Conservation (phyloP, 2,329 filamentous ascomycete genomes). For the Botrytis byssoidea region DNA sequence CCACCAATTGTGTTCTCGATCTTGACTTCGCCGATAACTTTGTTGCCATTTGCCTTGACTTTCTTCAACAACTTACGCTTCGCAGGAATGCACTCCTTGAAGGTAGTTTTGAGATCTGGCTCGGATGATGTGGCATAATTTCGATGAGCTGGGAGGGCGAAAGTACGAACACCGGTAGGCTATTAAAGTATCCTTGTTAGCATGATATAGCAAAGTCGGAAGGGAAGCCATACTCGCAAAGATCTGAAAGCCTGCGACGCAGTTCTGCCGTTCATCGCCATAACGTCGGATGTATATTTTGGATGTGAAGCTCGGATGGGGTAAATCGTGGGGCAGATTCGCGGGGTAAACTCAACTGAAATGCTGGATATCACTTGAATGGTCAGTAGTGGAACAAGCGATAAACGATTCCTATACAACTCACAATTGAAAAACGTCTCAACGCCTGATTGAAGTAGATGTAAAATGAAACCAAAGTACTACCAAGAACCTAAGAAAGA, state of each 20-base stretch:
- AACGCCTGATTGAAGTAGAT: not conserved
- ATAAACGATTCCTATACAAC: not conserved
- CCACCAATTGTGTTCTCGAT: conserved; percentile 92
- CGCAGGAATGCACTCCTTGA: conserved; percentile 80
- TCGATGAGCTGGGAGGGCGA: conserved; percentile 44
- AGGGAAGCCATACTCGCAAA: conserved; percentile 54
- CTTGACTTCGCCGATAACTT: conserved; percentile 88
- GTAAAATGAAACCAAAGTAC: not conserved
- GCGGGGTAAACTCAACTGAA: conserved; percentile 11
- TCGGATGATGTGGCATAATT: conserved; percentile 75
- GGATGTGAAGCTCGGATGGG: conserved; percentile 16
- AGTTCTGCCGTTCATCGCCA: conserved; percentile 64
- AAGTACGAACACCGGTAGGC: conserved; percentile 39
- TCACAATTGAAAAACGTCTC: not conserved
- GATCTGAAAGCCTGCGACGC: conserved; percentile 62
- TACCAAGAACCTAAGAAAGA: not conserved
- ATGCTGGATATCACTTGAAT: not conserved
- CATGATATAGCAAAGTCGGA: not conserved
- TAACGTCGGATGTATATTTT: conserved; percentile 38
- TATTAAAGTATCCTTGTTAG: conserved; percentile 23
- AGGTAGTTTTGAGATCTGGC: conserved; percentile 83
- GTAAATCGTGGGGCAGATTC: conserved; percentile 20
- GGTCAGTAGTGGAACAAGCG: not conserved
- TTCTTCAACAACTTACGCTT: conserved; percentile 93
- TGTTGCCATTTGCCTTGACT: conserved; percentile 81